Base-by-base conservation (phyloP, 2,329 filamentous ascomycete genomes). In the Bipolaris oryzae region DNA sequence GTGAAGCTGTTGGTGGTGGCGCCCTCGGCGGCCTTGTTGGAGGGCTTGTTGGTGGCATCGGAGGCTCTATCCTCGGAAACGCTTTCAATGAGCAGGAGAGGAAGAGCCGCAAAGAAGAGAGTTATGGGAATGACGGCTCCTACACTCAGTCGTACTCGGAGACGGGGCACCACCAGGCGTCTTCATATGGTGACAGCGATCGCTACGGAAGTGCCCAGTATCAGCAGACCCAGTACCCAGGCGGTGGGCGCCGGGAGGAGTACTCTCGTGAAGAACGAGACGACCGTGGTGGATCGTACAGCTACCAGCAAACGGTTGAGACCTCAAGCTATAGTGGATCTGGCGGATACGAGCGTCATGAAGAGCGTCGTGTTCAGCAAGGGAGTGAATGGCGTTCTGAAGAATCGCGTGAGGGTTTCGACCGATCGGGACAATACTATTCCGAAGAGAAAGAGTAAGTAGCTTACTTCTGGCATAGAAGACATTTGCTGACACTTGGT, bases 21-120 rank as follows among this genome's bases (percentile, higher is more conserved):
- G 85, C 85, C 10, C 73, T 92, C 1, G 89, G 89, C 28, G 87
- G 88, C 21, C 78, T 96, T 41, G 80, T 96, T 11, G 88, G 87
- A 52, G 86, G 87, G 25, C 76, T 90, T 33, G 89, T 90, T 25
- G 79, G 82, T 28, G 81, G 79, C 23, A 76, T 84, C 58, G 81
- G 82, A 28, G 84, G 84, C 34, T 86, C 85, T 37, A 77, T 93
- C 15, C 82, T 96, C 7, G 85, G 87, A 10, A 83, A 84, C 11
- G 83, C 82, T 13, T 84, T 89, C 50, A 75, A 80, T 34, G 78
- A 66, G 3, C 68, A 84, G 33, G 80, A 86, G 43, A 85, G 82
- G 54, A 81, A 86, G 67, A 79, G 77, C 45, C 84, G 82, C 62
- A 78, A 80, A 51, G 80, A 80, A 62, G 78, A 83, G 55, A 80